These are phyloP conservation scores for Solanum sejunctum DNA, from an alignment of 257 asterid species.

Conservation along the genomic window DNA sequence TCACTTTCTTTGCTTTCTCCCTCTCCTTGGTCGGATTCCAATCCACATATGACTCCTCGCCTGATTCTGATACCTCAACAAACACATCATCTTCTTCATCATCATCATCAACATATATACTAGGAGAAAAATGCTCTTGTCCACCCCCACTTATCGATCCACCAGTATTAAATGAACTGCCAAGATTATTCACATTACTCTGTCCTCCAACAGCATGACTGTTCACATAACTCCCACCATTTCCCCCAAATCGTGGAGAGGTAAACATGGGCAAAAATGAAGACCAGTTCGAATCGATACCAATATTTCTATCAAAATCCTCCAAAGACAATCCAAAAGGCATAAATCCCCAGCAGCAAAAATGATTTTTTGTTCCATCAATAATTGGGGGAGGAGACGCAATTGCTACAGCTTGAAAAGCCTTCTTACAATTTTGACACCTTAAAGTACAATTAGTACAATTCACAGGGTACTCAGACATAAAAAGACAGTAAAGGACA, in stretches of 20 bases:
- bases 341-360: slow-evolving; percentile 66
- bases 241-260: slow-evolving; percentile 23
- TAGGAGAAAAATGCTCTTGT: slow-evolving; percentile 29
- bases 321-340: slow-evolving; percentile 47
- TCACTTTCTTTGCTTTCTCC: slow-evolving; percentile 8
- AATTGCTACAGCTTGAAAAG: slow-evolving; percentile 64
- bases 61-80: slow-evolving; percentile 55
- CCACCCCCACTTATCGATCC: slow-evolving; percentile 9
- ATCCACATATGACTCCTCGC: slow-evolving; percentile 51
- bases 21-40: slow-evolving; percentile 30
- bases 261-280: slow-evolving; percentile 78
- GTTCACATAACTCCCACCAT: not conserved
- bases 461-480: slow-evolving; percentile 62
- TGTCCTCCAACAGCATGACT: slow-evolving; percentile 3
- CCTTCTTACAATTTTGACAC: slow-evolving; percentile 70
- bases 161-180: not conserved
- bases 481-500: slow-evolving; percentile 74
- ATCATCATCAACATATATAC: slow-evolving; percentile 27
- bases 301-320: slow-evolving; percentile 24
- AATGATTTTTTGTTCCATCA: slow-evolving; percentile 51
- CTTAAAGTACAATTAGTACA: slow-evolving; percentile 53
- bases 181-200: slow-evolving; percentile 5
- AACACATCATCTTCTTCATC: slow-evolving; percentile 45
- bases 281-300: slow-evolving; percentile 37
- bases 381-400: slow-evolving; percentile 57